Base-by-base conservation (phyloP, 768 basidiomycete species). In the Amanita molliuscula region DNA sequence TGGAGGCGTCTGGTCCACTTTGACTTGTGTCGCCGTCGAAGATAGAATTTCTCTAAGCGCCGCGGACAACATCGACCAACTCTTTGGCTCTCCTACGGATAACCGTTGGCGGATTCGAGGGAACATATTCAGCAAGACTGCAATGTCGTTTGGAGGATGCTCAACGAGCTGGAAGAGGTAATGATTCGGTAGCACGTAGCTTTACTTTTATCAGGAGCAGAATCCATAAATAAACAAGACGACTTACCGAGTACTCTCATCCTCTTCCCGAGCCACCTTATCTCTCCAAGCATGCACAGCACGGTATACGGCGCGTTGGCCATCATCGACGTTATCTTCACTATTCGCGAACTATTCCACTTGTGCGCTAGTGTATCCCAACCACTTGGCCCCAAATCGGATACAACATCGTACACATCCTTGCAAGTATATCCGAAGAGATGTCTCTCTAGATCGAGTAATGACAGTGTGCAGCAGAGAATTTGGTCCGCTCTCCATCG, bases 211-310 rank as follows among this genome's bases (percentile, higher is more conserved):
- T 44, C 26, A 34, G 26, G 7, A 53, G 23, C 50, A 21, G 11
- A 44, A 13, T 36, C 43, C 8, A 50, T 13, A 13, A 46, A 20
- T 33, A 7, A 20, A 16, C 47, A 10, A 15, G 28, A 48, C 29
- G 3, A 66, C 78, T 40, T 61, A 92, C 83, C 84, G 69, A 7
- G 77, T 76, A 59, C 88, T 88, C 65, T 96, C 93, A 61, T 97
- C 94, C 57, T 91, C 87, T 50, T 83, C 79, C 44, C 89, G 72
- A 2, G 89, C 88, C 1, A 82, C 67, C 9, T 62, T 59, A 62
- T 97, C 93, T 52, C 94, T 73, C 94, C 93, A 97, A 29, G 67
- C 70, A 63, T 94, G 89, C 10, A 95, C 70, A 2, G 72, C 70
- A 51, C 71, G 78, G 64, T 87, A 92, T 13, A 92, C 78, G 31